These are phyloP conservation scores for Nakataea oryzae DNA, from an alignment of 2,329 filamentous ascomycete genomes.

Conservation along the genomic window DNA sequence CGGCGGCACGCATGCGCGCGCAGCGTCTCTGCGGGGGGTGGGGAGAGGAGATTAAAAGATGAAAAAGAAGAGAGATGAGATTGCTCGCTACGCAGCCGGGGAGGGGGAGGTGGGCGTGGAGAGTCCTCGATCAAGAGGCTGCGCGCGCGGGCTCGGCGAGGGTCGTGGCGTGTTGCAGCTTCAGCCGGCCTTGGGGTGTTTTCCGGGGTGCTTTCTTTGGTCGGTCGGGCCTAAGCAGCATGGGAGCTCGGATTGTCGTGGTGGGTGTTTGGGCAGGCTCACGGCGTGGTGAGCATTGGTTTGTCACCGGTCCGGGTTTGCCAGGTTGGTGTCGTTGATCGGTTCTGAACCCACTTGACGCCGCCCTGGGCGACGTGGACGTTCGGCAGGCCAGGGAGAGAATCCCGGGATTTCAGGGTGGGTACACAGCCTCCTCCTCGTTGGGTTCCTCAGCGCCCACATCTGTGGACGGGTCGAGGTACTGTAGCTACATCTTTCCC, in stretches of 20 bases:
- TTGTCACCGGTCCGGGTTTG: too few species aligned
- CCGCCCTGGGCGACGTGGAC: background rate
- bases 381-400: background rate
- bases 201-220: background rate
- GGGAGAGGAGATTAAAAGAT: background rate
- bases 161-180: background rate
- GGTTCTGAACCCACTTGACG: background rate
- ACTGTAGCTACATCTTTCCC: too few species aligned
- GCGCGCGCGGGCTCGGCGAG: too few species aligned
- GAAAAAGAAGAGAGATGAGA: background rate
- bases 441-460: too few species aligned
- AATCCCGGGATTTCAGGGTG: background rate
- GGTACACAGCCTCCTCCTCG: too few species aligned
- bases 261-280: background rate
- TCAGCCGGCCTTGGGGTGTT: background rate
- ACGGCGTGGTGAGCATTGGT: background rate
- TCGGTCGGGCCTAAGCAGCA: background rate
- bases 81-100: too few species aligned
- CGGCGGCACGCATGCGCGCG: conserved; percentile 3
- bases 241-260: background rate
- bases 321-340: background rate
- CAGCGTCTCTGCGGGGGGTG: background rate
- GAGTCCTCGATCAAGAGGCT: background rate
- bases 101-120: background rate
- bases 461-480: too few species aligned